Evolutionary conservation across 192 early-diverging fungal genomes (phyloP).

Genomic region (Linnemannia hyalina): DNA sequence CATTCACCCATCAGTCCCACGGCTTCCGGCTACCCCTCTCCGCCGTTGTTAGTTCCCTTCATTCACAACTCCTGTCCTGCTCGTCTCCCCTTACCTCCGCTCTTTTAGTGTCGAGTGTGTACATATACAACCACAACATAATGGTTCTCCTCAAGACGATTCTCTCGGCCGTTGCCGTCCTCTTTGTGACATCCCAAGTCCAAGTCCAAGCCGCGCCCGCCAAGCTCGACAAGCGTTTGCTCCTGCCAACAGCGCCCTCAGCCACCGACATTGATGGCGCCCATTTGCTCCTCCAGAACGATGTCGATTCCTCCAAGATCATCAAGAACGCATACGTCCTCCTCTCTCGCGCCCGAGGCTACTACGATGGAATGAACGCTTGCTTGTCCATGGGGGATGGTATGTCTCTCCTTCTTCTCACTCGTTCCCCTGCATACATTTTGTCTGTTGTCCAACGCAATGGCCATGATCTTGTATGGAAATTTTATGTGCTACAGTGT

Average conservation of each 20-base stretch:
- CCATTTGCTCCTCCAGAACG: slow-evolving; percentile 42
- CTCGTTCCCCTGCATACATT: neutral
- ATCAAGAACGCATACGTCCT: slow-evolving; percentile 49
- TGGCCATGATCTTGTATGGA: neutral
- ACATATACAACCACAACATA: neutral
- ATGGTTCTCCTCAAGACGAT: slow-evolving; percentile 30
- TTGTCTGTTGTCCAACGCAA: neutral
- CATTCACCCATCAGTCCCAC: neutral
- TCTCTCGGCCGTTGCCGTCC: slow-evolving; percentile 12
- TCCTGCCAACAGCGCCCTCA: slow-evolving; percentile 33
- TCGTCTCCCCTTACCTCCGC: neutral
- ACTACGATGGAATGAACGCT: slow-evolving; percentile 43
- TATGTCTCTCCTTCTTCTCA: neutral
- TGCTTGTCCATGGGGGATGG: slow-evolving; percentile 52
- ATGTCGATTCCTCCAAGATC: slow-evolving; percentile 34
- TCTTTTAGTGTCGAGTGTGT: neutral
- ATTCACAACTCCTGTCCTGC: neutral
- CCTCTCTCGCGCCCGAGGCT: slow-evolving; percentile 31
- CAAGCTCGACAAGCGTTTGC: slow-evolving; percentile 30
- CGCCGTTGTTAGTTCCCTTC: neutral
- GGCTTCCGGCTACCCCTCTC: neutral
- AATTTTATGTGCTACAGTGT: neutral
- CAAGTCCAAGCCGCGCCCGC: slow-evolving; percentile 29
- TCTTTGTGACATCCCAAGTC: slow-evolving; percentile 4
- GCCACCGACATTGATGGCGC: slow-evolving; percentile 48